Percentiles rank a stretch among this genome's conserved stretches.
phyloP scores from a whole-genome alignment of 2,329 filamentous ascomycete genomes.

The Westerdykella sp. region DNA sequence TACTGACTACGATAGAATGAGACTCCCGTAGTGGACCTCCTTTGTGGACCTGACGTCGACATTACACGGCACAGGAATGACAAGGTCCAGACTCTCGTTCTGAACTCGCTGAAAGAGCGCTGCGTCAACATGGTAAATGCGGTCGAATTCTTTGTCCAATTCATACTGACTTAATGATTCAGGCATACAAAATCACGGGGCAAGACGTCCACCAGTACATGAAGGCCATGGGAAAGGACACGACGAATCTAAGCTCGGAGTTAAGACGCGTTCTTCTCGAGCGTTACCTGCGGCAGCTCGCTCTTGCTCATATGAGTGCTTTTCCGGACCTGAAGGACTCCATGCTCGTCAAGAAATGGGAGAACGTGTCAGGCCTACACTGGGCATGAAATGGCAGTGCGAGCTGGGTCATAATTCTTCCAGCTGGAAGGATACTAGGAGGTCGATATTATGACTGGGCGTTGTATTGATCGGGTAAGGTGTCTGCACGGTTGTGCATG shows the following conservation, averaged over 20 bases:
- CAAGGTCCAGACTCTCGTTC: not conserved
- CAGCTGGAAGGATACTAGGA: too few relatives aligned
- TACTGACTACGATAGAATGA: not conserved
- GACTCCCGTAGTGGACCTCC: constrained; percentile 1
- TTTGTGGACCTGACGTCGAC: not conserved
- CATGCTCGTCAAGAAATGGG: constrained; percentile 12
- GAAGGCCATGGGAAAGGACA: not conserved
- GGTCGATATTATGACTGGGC: too few relatives aligned
- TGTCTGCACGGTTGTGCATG: too few relatives aligned
- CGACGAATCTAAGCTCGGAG: not conserved
- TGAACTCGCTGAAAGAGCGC: not conserved
- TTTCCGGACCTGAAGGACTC: constrained; percentile 15
- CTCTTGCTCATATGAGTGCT: constrained; percentile 7
- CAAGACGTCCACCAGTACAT: not conserved
- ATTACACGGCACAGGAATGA: not conserved
- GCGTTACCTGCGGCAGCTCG: constrained; percentile 7
- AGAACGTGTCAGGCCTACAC: constrained; percentile 10
- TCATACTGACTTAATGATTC: not conserved
- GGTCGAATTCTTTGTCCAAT: not conserved
- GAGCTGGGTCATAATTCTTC: too few relatives aligned
- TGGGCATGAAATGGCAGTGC: constrained; percentile 5
- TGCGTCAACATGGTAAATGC: not conserved
- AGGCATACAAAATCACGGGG: not conserved
- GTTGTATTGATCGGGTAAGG: too few relatives aligned
- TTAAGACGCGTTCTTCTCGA: constrained; percentile 8